Base-by-base conservation (phyloP, 345 rosid species). In the Bruguiera gymnorhiza region DNA sequence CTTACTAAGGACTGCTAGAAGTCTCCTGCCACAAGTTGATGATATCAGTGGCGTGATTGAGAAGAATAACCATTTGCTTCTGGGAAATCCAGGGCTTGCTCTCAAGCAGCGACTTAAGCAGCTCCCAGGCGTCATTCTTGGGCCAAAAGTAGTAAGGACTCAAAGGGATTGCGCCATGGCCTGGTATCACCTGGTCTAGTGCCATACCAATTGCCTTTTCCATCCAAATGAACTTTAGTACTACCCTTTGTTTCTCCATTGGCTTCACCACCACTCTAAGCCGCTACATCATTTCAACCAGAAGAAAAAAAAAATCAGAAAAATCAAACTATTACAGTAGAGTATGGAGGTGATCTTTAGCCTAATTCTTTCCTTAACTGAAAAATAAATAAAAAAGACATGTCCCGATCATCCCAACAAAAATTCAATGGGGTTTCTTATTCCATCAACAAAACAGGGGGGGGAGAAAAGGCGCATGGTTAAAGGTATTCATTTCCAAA, bases 61-160 rank as follows among this genome's bases (percentile, higher is more conserved):
- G 97, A 68, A 91, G 89, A 73, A 85, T 78, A 71, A 83, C 70
- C 78, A 89, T 85, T 71, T 89, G 90, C 74, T 72, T 83, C 66
- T 79, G 87, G 6, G 97, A 87, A 72, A 94, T 89, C 96, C 97
- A 91, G 21, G 89, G 93, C 73, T 88, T 88, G 82, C 86, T 85
- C 78, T 89, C 97, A 15, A 94, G 79, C 73, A 88, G 59, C 53
- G 79, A 58, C 79, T 86, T 89, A 73, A 94, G 95, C 82, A 88
- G 88, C 76, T 91, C 90, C 94, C 96, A 89, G 4, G 96, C 97
- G 75, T 94, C 91, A 75, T 86, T 84, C 76, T 86, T 81, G 2
- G 97, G 88, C 97, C 97, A 94, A 73, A 94, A 91, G 83, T 86
- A 87, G 84, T 88, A 94, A 5, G 95, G 90, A 72, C 92, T 88